Evolutionary conservation across 805 yeast species (phyloP), one percentile per base, ranked within the genome.

Genomic region (Komagataella kurtzmanii): DNA sequence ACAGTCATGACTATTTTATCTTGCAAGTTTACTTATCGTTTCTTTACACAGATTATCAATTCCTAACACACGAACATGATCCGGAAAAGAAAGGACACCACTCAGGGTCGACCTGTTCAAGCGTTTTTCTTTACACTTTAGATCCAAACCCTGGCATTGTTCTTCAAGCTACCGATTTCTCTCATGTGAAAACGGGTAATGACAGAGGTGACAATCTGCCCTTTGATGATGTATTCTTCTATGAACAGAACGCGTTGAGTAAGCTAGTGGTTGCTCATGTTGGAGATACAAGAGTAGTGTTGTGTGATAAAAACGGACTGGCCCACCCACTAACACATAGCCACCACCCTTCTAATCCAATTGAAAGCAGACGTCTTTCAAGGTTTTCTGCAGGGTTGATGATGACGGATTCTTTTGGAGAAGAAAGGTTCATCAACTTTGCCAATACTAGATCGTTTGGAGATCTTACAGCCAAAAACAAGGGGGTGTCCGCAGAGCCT

Each of bases 391-490:
- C 84, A 6, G 80, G 80, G 44, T 71, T 83, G 53, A 77, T 84
- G 61, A 77, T 79, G 81, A 81, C 85, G 6, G 98, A 91, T 63
- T 84, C 97, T 3, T 91, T 90, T 70, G 99, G 99, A 6, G 95
- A 89, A 60, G 88, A 85, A 61, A 64, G 98, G 53, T 90, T 83
- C 59, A 59, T 79, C 52, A 76, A 81, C 56, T 83, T 81, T 61
- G 96, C 97, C 19, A 93, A 93, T 61, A 93, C 99, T 1, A 75
- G 99, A 56, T 75, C 97, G 1, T 93, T 93, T 73, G 99, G 99
- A 45, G 99, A 93, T 66, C 60, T 82, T 14, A 71, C 74, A 23
- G 95, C 81, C 51, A 93, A 93, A 65, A 74, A 83, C 44, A 77
- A 80, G 62, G 99, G 99, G 0, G 80, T 93, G 1, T 74, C 90